Base-by-base conservation (phyloP, 2,329 filamentous ascomycete species). In the Alternaria sp. region DNA sequence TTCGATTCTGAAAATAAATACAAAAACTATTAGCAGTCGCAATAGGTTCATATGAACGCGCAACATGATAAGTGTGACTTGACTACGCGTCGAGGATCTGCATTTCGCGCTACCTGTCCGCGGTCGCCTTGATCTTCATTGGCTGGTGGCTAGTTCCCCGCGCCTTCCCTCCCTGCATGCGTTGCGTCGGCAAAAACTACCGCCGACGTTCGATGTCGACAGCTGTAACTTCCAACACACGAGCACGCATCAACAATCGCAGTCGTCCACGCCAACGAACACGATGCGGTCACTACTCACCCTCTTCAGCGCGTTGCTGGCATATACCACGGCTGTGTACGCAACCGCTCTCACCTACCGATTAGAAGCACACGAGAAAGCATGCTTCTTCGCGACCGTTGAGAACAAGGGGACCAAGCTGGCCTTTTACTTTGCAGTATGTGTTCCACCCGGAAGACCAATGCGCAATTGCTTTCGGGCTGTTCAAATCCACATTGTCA, bases 361-460 rank as follows among this genome's bases (percentile, higher is more conserved):
- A 83, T 86, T 99, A 50, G 83, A 86, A 56, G 92, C 96, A 54
- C 92, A 96, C 84, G 96, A 98, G 85, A 93, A 92, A 82, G 93
- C 96, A 64, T 99, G 96, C 85, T 99, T 99, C 88, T 97, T 92
- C 81, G 88, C 92, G 61, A 85, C 89, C 71, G 90, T 95, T 59
- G 89, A 93, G 68, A 88, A 91, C 79, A 87, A 88, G 79, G 90
- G 90, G 73, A 89, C 92, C 75, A 99, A 99, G 88, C 86, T 99
- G 71, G 94, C 96, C 53, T 99, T 99, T 79, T 99, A 99, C 85
- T 99, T 99, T 83, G 96, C 96, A 64, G 96, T 99, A 84, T 70
- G 91, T 67, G 45, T 9, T 11, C 9, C 44, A 9, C 8, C 40
- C 32, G 1, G 10, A 44, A 9, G 3, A 17, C 7, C 9, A 3